These are phyloP conservation scores for Metarhizium album DNA, from an alignment of 2,329 filamentous ascomycete species.

Conservation along the genomic window DNA sequence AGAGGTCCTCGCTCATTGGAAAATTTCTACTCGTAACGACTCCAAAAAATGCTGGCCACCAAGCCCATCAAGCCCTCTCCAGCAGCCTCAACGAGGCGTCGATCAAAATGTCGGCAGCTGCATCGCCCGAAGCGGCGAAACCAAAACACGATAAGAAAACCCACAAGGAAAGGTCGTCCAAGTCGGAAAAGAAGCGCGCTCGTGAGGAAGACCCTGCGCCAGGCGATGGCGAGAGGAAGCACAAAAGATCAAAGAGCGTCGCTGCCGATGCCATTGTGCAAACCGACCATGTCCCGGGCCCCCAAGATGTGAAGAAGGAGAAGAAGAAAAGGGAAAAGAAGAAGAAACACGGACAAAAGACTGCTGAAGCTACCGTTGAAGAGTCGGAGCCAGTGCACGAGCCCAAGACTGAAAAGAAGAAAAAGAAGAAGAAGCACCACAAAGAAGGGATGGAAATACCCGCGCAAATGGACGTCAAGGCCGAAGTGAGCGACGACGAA, in stretches of 20 bases:
- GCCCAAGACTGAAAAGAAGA: constrained; percentile 5
- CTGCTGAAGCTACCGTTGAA: neutral
- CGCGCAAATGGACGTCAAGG: constrained; percentile 6
- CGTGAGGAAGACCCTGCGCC: constrained; percentile 29
- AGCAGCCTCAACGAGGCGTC: constrained; percentile 7
- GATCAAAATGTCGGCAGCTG: constrained; percentile 17
- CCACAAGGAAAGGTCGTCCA: constrained; percentile 24
- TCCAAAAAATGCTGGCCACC: neutral
- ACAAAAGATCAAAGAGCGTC: constrained; percentile 40
- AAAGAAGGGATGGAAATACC: constrained; percentile 16
- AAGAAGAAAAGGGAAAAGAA: constrained; percentile 16
- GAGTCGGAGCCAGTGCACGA: constrained; percentile 2
- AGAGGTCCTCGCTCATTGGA: neutral
- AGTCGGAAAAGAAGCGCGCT: constrained; percentile 32
- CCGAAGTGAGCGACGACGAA: constrained; percentile 6
- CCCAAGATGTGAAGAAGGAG: constrained; percentile 14
- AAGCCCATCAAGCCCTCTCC: constrained; percentile 3
- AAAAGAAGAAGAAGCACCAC: constrained; percentile 18
- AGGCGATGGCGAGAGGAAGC: constrained; percentile 31
- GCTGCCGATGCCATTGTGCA: constrained; percentile 16
- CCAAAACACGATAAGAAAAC: constrained; percentile 28
- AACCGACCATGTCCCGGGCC: constrained; percentile 17
- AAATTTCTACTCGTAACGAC: neutral
- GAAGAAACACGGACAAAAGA: constrained; percentile 4
- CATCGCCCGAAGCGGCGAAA: constrained; percentile 18